Base-by-base conservation (phyloP, 2,329 filamentous ascomycete species). In the Fusarium euwallaceae region DNA sequence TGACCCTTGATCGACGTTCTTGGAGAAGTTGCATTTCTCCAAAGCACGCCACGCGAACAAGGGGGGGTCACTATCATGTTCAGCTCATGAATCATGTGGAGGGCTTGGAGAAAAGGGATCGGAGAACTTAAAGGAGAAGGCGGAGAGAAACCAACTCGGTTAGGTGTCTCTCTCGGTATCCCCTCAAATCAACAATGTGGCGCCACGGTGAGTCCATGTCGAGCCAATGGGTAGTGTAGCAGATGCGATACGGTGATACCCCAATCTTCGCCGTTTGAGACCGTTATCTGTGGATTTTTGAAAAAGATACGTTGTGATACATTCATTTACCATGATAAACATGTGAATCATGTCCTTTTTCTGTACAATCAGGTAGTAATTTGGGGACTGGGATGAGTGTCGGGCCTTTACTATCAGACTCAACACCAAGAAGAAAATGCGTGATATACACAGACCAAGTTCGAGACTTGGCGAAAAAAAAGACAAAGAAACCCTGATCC, bases 21-120 rank as follows among this genome's bases (percentile, higher is more conserved):
- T 32, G 27, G 51, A 29, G 51, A 55, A 32, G 9, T 20, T 55
- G 17, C 17, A 20, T 55, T 58, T 58, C 55, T 27, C 55, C 55
- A 58, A 58, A 58, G 34, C 8, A 17, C 20, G 22, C 36, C 56
- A 39, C 56, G 56, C 20, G 27, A 41, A 36, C 43, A 59, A 34
- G 22, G 34, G 34, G n/a, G 16, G 29, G 10, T 36, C 27, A 16
- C 20, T 14, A 41, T 39, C 22, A 59, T 41, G 56, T 8, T 36
- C 34, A n/a, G 20, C 56, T n/a, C 56, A 59, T 59, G 56, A 59
- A 41, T 59, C 56, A 29, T 41, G 9, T 27, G 16, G 56, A 59
- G 34, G 56, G 22, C 9, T 59, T 41, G 56, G 56, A 29, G 36
- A 41, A 59, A 11, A 36, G 34, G 6, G 56, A 29, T 55, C 56